Evolutionary conservation across 2,329 filamentous ascomycete genomes (phyloP), one percentile per base, ranked within the genome.

Genomic region (Ophiostoma perfectum): DNA sequence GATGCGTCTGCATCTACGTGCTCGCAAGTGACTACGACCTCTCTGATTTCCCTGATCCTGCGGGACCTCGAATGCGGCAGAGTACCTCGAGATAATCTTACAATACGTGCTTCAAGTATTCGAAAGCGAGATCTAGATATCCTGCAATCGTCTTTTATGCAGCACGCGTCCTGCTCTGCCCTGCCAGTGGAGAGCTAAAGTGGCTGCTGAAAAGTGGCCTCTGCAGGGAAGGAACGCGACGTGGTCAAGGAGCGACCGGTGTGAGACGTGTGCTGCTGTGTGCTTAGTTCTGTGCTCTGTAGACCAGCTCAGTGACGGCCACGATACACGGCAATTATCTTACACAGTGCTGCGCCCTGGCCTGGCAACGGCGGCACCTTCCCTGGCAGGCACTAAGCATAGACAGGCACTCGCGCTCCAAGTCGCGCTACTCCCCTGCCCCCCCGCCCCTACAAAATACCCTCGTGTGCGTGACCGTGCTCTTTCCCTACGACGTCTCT

Each of bases 391-490:
- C 41, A 44, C 63, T 27, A 27, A 64, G 12, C 39, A 36, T 27
- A 27, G 27, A 27, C 41, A 38, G 63, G 18, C 63, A 36, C 42
- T 27, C 63, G 63, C 63, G 63, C 27, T 64, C n/a, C 60, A 65
- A 55, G 49, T 67, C 66, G 66, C 67, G 62, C 41, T 66, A 47
- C 45, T 27, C 18, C 47, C 64, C 36, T 14, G 12, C 27, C 41
- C 55, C 62, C 11, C 27, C 12, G 18, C 55, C 55, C 55, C 18
- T 63, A 41, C 16, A 63, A 58, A 55, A 64, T 64, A 62, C 67
- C 55, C 64, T 66, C 64, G 45, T 18, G 65, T 41, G 38, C 58
- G 38, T 14, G 65, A 47, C 67, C 67, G 64, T 66, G 67, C 55
- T 47, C 49, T 68, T 64, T 49, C 14, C 52, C 55, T 55, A 55